phyloP scores from a whole-genome alignment of 805 yeast genomes.

The Ogataea allantospora region DNA sequence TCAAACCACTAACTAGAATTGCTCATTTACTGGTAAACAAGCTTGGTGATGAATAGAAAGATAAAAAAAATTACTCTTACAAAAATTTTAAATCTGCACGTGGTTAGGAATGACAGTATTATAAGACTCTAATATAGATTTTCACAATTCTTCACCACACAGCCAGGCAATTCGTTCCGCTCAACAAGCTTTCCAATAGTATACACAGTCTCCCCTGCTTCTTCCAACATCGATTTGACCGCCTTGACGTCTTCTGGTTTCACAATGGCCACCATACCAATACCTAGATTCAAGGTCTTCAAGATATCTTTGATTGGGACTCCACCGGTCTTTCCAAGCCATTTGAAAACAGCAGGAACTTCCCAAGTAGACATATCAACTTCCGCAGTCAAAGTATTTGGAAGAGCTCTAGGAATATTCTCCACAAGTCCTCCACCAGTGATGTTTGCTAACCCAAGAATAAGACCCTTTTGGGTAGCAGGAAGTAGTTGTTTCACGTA shows the following conservation, averaged over 20 bases:
- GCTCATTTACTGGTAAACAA: slow-evolving; percentile 7
- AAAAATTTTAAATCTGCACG: slow-evolving; percentile 10
- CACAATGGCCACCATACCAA: slow-evolving; percentile 93
- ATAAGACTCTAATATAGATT: slow-evolving; percentile 35
- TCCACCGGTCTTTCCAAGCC: slow-evolving; percentile 90
- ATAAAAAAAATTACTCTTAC: not conserved
- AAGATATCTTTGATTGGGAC: slow-evolving; percentile 82
- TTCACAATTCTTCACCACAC: slow-evolving; percentile 53
- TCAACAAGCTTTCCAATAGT: slow-evolving; percentile 59
- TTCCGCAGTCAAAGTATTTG: slow-evolving; percentile 71
- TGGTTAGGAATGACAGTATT: slow-evolving; percentile 9
- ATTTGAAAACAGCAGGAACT: slow-evolving; percentile 85
- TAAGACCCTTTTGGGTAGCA: slow-evolving; percentile 60
- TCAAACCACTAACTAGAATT: slow-evolving; percentile 8
- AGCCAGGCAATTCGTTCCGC: slow-evolving; percentile 52
- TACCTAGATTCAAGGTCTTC: slow-evolving; percentile 93
- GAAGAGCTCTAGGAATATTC: slow-evolving; percentile 93
- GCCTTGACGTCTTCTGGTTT: slow-evolving; percentile 61
- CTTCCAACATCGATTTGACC: slow-evolving; percentile 51
- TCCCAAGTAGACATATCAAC: slow-evolving; percentile 81
- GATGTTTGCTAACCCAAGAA: slow-evolving; percentile 91
- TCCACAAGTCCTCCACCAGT: slow-evolving; percentile 99
- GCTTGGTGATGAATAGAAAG: not conserved
- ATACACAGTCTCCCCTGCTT: slow-evolving; percentile 74
- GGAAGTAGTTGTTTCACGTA: slow-evolving; percentile 89